Evolutionary conservation across 148 eudicot species (phyloP).

Genomic region (Talinum fruticosum): DNA sequence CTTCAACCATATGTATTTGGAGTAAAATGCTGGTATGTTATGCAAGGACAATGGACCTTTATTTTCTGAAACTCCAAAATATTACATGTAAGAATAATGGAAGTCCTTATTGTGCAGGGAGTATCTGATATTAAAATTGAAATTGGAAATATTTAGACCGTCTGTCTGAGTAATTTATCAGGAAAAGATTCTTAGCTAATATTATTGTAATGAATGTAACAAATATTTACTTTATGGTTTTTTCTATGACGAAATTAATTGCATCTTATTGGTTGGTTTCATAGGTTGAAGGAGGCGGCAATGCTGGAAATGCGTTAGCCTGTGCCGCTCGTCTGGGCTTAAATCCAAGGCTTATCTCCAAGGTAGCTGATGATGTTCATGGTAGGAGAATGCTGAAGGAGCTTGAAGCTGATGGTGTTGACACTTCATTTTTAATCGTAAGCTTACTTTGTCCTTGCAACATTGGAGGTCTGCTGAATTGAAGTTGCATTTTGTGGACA

Average conservation of each 20-base stretch:
- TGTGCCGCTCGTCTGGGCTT: slow-evolving; percentile 74
- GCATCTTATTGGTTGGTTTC: slow-evolving; percentile 15
- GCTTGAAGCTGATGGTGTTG: slow-evolving; percentile 81
- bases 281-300: slow-evolving; percentile 84
- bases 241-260: neutral
- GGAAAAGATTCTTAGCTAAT: neutral
- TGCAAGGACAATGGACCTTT: neutral
- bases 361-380: slow-evolving; percentile 94
- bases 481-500: neutral
- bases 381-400: slow-evolving; percentile 82
- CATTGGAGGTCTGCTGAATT: neutral
- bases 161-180: neutral
- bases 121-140: slow-evolving; percentile 73
- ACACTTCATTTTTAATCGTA: slow-evolving; percentile 85
- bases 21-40: neutral
- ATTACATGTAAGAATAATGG: neutral
- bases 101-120: neutral
- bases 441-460: slow-evolving; percentile 12
- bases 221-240: neutral
- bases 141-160: slow-evolving; percentile 76
- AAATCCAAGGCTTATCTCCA: slow-evolving; percentile 68
- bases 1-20: neutral
- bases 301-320: slow-evolving; percentile 76
- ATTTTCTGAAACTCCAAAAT: neutral
- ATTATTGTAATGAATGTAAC: neutral